Conservation (phyloP, 208 protist genomes). For the Wallacemonas sp. region DNA sequence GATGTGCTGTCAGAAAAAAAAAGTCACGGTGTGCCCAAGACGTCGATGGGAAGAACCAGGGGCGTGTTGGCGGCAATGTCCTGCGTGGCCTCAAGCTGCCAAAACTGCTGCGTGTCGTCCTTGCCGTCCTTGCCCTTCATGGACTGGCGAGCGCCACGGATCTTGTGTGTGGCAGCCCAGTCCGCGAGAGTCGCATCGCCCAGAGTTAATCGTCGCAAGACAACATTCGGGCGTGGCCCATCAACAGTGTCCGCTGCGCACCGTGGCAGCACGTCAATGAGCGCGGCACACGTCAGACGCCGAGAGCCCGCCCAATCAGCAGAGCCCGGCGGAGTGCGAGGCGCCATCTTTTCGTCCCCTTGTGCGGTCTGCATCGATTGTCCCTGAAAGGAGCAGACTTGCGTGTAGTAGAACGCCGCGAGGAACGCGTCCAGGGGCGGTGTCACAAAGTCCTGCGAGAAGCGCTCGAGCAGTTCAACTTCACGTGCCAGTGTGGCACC, state of each 20-base stretch:
- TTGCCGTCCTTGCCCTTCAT: constrained; percentile 23
- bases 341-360: too few species aligned
- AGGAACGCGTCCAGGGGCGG: constrained; percentile 26
- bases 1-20: background rate
- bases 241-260: background rate
- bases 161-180: constrained; percentile 2
- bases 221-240: constrained; percentile 21
- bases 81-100: constrained; percentile 12
- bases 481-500: background rate
- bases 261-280: constrained; percentile 20
- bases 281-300: constrained; percentile 16
- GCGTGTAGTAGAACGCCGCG: constrained; percentile 29
- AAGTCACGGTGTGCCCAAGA: background rate
- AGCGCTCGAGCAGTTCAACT: constrained; percentile 16
- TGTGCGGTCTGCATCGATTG: background rate
- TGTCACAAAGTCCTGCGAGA: constrained; percentile 24
- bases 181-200: background rate
- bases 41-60: constrained; percentile 8
- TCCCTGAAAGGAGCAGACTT: constrained; percentile 17
- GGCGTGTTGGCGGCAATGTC: constrained; percentile 15
- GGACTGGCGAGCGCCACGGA: constrained; percentile 29
- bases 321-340: too few species aligned
- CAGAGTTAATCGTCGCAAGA: background rate
- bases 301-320: too few species aligned
- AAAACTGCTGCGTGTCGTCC: constrained; percentile 24